Percentiles rank a stretch among this genome's conserved stretches.
Conservation (phyloP, 768 basidiomycete species). For the Podaxis pistillaris region DNA sequence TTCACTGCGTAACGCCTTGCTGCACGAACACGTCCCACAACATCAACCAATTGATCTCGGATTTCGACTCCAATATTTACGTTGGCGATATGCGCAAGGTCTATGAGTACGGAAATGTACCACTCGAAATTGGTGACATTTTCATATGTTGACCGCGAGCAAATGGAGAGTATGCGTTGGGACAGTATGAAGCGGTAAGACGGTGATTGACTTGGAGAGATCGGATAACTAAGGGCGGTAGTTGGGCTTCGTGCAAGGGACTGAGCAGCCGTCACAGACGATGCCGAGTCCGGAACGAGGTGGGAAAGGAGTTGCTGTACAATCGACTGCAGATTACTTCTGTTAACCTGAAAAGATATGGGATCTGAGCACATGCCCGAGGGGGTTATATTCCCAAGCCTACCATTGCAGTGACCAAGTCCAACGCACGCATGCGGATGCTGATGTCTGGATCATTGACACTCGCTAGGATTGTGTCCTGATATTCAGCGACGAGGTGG, state of each 20-base stretch:
- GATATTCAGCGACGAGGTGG: slow-evolving; percentile 86
- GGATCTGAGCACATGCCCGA: slow-evolving; percentile 3
- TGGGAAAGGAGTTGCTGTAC: slow-evolving; percentile 89
- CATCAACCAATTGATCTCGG: slow-evolving; percentile 82
- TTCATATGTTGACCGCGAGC: slow-evolving; percentile 79
- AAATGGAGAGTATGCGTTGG: slow-evolving; percentile 82
- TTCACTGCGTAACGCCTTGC: slow-evolving; percentile 79
- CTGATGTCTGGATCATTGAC: slow-evolving; percentile 93
- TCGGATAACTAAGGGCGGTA: slow-evolving; percentile 31
- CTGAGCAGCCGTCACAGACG: slow-evolving; percentile 56
- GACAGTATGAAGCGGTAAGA: slow-evolving; percentile 86
- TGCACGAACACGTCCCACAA: slow-evolving; percentile 77
- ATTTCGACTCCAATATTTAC: slow-evolving; percentile 78
- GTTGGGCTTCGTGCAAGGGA: slow-evolving; percentile 44
- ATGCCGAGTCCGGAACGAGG: slow-evolving; percentile 61
- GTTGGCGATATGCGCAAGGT: slow-evolving; percentile 84
- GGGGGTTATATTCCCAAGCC: slow-evolving; percentile 17
- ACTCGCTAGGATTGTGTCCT: slow-evolving; percentile 86
- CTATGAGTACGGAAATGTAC: slow-evolving; percentile 94
- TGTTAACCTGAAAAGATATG: slow-evolving; percentile 63
- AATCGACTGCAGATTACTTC: slow-evolving; percentile 82
- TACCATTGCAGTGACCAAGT: slow-evolving; percentile 93
- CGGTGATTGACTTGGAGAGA: slow-evolving; percentile 66
- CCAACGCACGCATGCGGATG: slow-evolving; percentile 93
- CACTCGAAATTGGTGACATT: slow-evolving; percentile 94